Evolutionary conservation across 192 early-diverging fungal genomes (phyloP), one percentile per base, ranked within the genome.

Genomic region (Obelidium mucronatum): DNA sequence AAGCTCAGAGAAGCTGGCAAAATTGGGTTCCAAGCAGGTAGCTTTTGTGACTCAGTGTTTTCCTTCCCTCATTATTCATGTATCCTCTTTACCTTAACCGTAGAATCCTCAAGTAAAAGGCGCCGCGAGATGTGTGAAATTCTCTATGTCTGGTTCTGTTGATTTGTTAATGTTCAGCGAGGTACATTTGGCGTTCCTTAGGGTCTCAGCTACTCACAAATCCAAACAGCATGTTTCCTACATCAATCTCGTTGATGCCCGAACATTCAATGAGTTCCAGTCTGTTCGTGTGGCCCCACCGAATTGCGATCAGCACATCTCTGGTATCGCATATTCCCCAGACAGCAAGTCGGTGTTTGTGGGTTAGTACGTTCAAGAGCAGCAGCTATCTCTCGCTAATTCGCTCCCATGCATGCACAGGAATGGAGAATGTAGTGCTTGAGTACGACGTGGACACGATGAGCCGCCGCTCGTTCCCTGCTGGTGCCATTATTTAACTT

Each of bases 41-140:
- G n/a, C n/a, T n/a, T n/a, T n/a, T n/a, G n/a, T n/a, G n/a, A n/a
- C n/a, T n/a, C n/a, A n/a, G n/a, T n/a, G n/a, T n/a, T n/a, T n/a
- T n/a, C n/a, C n/a, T n/a, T n/a, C n/a, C n/a, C n/a, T n/a, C n/a
- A n/a, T n/a, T n/a, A n/a, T n/a, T n/a, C n/a, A n/a, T n/a, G n/a
- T n/a, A n/a, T n/a, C 19, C 19, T 48, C 8, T 19, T 48, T 0
- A 73, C 71, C 51, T 52, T 40, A 3, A 58, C 54, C 60, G n/a
- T n/a, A 91, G 86, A 81, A 86, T 67, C 85, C 90, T 5, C 88
- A 90, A 75, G 85, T 88, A 39, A 92, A 94, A 81, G 90, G 94
- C 1, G 91, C 93, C 1, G 90, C 90, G 61, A 90, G 97, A 35
- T 95, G 91, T 77, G 95, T 97, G 40, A 98, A 98, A 78, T 98